Base-by-base conservation (phyloP, 441 rosid species). In the California macrophylla region DNA sequence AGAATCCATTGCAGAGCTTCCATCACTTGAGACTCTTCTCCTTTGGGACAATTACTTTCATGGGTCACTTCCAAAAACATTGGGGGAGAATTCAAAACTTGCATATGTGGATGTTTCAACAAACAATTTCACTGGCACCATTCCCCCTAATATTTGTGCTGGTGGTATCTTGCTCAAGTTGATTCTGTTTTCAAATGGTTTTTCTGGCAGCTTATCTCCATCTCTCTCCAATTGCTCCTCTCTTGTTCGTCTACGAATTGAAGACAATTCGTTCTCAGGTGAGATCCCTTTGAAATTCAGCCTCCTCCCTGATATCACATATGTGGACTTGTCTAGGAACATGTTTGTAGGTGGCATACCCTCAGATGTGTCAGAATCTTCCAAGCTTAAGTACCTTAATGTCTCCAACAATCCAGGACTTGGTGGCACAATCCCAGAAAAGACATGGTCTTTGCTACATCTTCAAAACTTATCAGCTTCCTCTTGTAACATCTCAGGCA, bases 61-160 rank as follows among this genome's bases (percentile, higher is more conserved):
- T 34, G 98, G 98, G 0, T 72, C 89, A 68, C 95, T 93, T 74
- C 98, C 97, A 4, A 50, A 69, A 64, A 82, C 82, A 74, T 82
- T 93, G 75, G 98, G 98, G 25, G 82, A 34, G 76, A 84, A 86
- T 79, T 82, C 86, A 66, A 89, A 86, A 73, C 96, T 93, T 8
- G 78, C 84, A 77, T 91, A 93, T 94, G 80, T 91, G 9, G 97
- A 93, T 75, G 93, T 87, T 72, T 91, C 98, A 0, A 87, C 92
- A 42, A 93, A 93, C 80, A 87, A 79, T 75, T 85, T 93, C 75
- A 62, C 69, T 29, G 97, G 96, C 36, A 80, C 79, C 52, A 86
- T 93, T 71, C 98, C 98, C 15, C 74, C 83, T 2, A 85, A 82
- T 69, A 85, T 91, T 60, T 93, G 98, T 80, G 68, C 91, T 34